These are phyloP conservation scores for Clathrospora elynae DNA, from an alignment of 2,329 filamentous ascomycete species.

Conservation along the genomic window DNA sequence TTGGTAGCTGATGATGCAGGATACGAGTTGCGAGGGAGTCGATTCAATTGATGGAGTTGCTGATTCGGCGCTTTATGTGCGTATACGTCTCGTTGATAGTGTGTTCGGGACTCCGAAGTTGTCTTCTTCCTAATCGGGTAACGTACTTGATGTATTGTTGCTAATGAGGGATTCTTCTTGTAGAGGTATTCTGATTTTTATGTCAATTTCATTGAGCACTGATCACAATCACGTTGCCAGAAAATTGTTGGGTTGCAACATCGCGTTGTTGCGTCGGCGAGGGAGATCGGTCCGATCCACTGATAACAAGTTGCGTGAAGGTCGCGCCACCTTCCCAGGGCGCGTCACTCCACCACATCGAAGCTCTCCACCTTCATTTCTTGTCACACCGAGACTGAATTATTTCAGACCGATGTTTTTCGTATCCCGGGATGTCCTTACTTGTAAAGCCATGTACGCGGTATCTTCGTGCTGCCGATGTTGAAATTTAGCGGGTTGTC, in stretches of 20 bases:
- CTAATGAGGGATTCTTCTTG: not conserved
- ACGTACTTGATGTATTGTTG: not conserved
- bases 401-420: no score
- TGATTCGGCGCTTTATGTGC: not conserved
- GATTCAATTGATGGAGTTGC: not conserved
- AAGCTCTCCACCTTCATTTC: slow-evolving; percentile 3
- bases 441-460: no score
- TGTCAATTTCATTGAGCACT: not conserved
- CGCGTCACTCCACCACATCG: slow-evolving; percentile 25
- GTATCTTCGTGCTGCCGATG: no score
- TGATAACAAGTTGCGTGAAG: slow-evolving; percentile 19
- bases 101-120: no score
- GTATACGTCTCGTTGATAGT: not conserved
- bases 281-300: slow-evolving; percentile 16
- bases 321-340: slow-evolving; percentile 28
- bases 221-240: slow-evolving; percentile 20
- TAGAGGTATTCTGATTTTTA: not conserved
- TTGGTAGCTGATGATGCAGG: not conserved
- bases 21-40: not conserved
- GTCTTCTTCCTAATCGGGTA: slow-evolving; percentile 1
- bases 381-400: slow-evolving; percentile 11
- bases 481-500: no score
- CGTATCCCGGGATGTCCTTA: no score
- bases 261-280: slow-evolving; percentile 18
- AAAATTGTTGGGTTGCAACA: slow-evolving; percentile 7